Base-by-base conservation (phyloP, 2,329 filamentous ascomycete species). In the Pseudocercospora fuligena region DNA sequence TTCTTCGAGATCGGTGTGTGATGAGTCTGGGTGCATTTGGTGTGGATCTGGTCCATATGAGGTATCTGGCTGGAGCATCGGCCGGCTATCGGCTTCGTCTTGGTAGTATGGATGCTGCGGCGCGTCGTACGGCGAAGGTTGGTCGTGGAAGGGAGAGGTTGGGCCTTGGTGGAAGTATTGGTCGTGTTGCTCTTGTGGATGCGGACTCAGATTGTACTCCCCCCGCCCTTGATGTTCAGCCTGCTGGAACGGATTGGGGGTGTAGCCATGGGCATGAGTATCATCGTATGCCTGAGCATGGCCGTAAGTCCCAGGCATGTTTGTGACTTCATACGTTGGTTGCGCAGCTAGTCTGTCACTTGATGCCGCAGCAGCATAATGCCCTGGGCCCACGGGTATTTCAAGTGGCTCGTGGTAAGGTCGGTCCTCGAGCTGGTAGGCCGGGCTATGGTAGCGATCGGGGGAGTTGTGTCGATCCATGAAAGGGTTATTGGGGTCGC, bases 351-450 rank as follows among this genome's bases (percentile, higher is more conserved):
- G 83, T 65, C 90, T 86, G 80, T 98, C 94, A 74, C 88, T 89
- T 0, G 90, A 82, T 59, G 79, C 76, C 5, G 57, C 65, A 27
- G 25, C 79, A 80, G 49, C 56, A 46, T 65, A 69, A 27, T 83
- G 79, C 56, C 85, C 81, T 64, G 86, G 86, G 3, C 87, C 89
- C 80, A 87, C 85, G 66, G 90, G 91, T 77, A 93, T 92, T 72
- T 92, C 87, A 60, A 94, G 82, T 67, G 88, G 89, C 57, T 79
- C 74, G 70, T 79, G 84, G 77, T 92, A 94, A 8, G 89, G 88
- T 71, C 89, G 87, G 78, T 97, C 92, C 53, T 95, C 90, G 56
- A 96, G 86, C 77, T 96, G 92, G 78, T 97, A 97, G 71, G 90
- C 87, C 16, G 90, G 81, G 92, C 92, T 95, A 61, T 92, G 92